Base-by-base conservation (phyloP, 2,329 filamentous ascomycete genomes). In the Knufia petricola region DNA sequence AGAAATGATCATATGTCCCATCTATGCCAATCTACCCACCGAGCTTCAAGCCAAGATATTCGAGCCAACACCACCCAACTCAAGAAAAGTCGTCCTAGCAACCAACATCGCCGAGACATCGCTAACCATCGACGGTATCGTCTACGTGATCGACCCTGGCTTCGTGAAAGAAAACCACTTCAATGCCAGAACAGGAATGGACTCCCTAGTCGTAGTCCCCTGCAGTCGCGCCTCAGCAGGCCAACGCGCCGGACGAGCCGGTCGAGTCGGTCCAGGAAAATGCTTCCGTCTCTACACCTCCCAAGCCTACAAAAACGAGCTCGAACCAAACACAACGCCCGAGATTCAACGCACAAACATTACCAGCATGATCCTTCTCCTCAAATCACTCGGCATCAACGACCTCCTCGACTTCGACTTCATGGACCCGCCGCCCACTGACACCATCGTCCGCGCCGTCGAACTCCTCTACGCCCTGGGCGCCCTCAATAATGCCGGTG, bases 101-200 rank as follows among this genome's bases (percentile, higher is more conserved):
- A 96, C 92, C 2, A 98, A 98, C 62, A 96, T 98, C 64, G 92
- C 92, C 2, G 92, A 98, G 65, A 98, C 92, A 0, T 88, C 82
- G 71, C 69, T 98, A 61, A 98, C 92, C 0, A 95, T 98, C 50
- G 89, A 96, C 63, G 90, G 89, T 13, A 94, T 96, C 51, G 85
- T 90, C 7, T 95, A 94, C 63, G 92, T 96, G 30, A 94, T 96
- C 51, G 92, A 98, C 58, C 86, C 86, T 0, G 92, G 92, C 0
- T 94, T 94, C 55, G 87, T 92, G 54, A 98, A 98, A 65, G 87
- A 96, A 62, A 95, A 95, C 58, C 78, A 89, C 1, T 96, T 90
- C 69, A 94, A 95, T 54, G 84, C 89, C 0, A 80, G 84, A 1
- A 94, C 87, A 0, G 89, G 89, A 48, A 94, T 96, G 85, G 89